A percentile compares a stretch with the other conserved stretches of the same genome.
Evolutionary conservation across 257 asterid species (phyloP).

Genomic region (Nicotiana knightiana): DNA sequence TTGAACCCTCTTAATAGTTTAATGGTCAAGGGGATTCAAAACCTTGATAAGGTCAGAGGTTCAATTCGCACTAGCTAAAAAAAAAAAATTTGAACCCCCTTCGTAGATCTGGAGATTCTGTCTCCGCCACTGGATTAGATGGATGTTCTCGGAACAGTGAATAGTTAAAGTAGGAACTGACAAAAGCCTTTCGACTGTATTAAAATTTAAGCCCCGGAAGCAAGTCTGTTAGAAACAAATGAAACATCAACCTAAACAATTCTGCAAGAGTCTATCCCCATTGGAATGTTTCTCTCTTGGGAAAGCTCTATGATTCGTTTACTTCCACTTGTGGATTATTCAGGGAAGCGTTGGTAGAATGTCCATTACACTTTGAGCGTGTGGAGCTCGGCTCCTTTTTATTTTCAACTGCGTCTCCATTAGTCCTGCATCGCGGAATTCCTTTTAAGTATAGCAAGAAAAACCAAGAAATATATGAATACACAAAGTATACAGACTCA

Average conservation of each 20-base stretch:
- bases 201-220: constrained; percentile 92
- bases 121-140: no score
- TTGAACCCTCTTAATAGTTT: no score
- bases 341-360: constrained; percentile 55
- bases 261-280: constrained; percentile 36
- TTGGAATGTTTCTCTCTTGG: constrained; percentile 21
- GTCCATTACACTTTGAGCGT: constrained; percentile 64
- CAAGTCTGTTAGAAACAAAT: constrained; percentile 55
- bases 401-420: constrained; percentile 40
- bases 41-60: no score
- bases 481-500: neutral
- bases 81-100: no score
- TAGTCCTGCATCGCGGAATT: constrained; percentile 38
- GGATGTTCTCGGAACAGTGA: fast-evolving
- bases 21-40: no score
- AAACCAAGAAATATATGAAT: neutral
- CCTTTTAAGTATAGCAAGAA: neutral
- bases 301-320: constrained; percentile 54
- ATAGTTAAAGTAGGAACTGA: no score
- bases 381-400: constrained; percentile 36
- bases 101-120: no score
- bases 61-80: no score
- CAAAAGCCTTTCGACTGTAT: constrained; percentile 38
- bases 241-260: constrained; percentile 22
- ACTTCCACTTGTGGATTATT: constrained; percentile 64